Evolutionary conservation across 73 alveolate genomes (phyloP), one percentile per base, ranked within the genome.

Genomic region (Tetrahymena borealis): DNA sequence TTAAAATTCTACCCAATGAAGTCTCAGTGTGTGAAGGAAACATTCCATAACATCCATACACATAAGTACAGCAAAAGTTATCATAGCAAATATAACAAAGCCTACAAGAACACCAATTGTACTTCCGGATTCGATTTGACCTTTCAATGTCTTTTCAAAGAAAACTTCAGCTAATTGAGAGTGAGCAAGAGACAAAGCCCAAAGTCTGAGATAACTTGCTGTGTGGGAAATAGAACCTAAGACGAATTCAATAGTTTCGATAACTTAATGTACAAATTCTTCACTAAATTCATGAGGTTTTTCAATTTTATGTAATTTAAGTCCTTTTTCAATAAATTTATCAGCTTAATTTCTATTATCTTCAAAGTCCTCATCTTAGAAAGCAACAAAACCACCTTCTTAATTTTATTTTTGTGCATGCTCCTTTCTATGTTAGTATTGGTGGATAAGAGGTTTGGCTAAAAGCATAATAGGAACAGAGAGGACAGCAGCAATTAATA

Each of bases 111-210:
- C 36, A 91, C 92, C 91, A 38, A 95, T 78, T 38, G 96, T 94
- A 85, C 42, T 42, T 16, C 91, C 91, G 40, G 90, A 60, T 40
- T 90, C 91, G 78, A 96, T 33, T 31, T 94, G 93, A 39, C 90
- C 78, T 20, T 91, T 96, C 36, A 98, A 79, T n/a, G 97, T 94
- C 39, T 95, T 91, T 3, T 96, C 98, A 91, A 93, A 97, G 97
- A 96, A 97, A 6, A 97, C 99, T 77, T 85, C 96, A n/a, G 99
- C 96, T 85, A 98, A 96, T 95, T 99, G 98, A 92, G 98, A 96
- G 96, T 99, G 99, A 35, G 99, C 99, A 43, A 99, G 96, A 91
- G 99, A 97, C 33, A 99, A 94, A 33, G 99, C 99, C 99, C 99
- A 99, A 31, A 99, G 96, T 60, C 99, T 97, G 42, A 99, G 95